phyloP scores from a whole-genome alignment of 139 green algal species.

The Volvox reticuliferus region DNA sequence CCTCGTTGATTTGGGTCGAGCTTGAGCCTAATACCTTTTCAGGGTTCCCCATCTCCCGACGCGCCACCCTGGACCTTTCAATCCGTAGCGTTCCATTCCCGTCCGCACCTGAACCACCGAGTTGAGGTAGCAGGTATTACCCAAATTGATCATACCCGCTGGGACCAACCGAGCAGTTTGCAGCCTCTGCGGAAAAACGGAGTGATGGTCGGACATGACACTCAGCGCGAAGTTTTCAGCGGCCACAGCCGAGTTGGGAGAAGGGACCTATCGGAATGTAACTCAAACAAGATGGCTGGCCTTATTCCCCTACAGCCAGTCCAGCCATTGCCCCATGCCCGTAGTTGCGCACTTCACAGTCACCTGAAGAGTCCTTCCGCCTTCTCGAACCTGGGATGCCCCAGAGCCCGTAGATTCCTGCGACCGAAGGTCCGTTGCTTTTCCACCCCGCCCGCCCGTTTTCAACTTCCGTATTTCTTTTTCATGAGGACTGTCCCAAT shows the following conservation, averaged over 20 bases:
- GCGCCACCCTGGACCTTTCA: too few relatives aligned
- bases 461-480: background rate
- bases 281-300: background rate
- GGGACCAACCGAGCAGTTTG: background rate
- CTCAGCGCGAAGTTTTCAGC: background rate
- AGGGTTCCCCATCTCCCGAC: too few relatives aligned
- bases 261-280: background rate
- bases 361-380: background rate
- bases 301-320: background rate
- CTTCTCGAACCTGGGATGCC: background rate
- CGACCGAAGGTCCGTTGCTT: background rate
- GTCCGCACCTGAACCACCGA: slow-evolving; percentile 63
- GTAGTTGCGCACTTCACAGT: background rate
- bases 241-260: background rate
- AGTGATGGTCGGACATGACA: background rate
- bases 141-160: slow-evolving; percentile 68
- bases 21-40: too few relatives aligned
- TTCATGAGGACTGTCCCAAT: background rate
- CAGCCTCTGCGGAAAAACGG: background rate
- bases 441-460: background rate
- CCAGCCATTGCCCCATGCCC: background rate
- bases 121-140: slow-evolving; percentile 80
- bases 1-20: too few relatives aligned
- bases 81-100: too few relatives aligned
- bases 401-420: background rate